Conservation (phyloP, 139 green algal genomes). For the Volvox africanus region DNA sequence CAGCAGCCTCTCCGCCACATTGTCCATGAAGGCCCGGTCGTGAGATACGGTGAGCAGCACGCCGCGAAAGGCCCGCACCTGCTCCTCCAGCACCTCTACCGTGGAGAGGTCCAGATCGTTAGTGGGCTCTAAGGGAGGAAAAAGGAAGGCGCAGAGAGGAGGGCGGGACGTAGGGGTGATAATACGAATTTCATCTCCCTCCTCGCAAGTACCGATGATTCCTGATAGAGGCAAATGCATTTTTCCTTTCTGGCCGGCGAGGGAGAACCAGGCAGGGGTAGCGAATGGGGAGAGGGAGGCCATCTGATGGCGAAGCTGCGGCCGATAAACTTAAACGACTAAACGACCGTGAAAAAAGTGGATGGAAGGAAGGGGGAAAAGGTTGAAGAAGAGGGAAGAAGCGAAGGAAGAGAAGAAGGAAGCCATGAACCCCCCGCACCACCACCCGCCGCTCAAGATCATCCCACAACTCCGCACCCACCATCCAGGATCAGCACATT, state of each 20-base stretch:
- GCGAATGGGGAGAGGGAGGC: no score
- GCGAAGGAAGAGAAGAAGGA: background rate
- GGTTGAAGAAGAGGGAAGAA: background rate
- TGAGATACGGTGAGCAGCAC: conserved; percentile 75
- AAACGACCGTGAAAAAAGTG: background rate
- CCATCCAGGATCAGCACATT: conserved; percentile 87
- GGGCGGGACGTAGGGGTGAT: background rate
- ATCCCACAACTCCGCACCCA: background rate
- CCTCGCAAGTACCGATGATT: no score
- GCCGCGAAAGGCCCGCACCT: conserved; percentile 64
- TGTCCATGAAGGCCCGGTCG: conserved; percentile 86
- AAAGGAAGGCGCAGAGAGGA: background rate
- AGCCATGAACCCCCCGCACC: background rate
- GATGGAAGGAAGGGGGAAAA: background rate
- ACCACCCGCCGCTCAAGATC: no score
- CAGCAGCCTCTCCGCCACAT: conserved; percentile 73
- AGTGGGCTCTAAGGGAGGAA: conserved; percentile 63
- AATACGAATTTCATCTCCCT: no score
- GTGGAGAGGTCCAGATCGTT: conserved; percentile 86
- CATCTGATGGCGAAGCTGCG: no score
- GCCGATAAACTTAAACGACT: no score
- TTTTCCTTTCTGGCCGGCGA: no score
- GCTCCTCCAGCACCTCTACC: conserved; percentile 73
- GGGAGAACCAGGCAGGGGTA: no score
- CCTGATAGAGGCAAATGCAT: no score